Conservation (phyloP, 2,329 filamentous ascomycete genomes). For the Anisogramma anomala region DNA sequence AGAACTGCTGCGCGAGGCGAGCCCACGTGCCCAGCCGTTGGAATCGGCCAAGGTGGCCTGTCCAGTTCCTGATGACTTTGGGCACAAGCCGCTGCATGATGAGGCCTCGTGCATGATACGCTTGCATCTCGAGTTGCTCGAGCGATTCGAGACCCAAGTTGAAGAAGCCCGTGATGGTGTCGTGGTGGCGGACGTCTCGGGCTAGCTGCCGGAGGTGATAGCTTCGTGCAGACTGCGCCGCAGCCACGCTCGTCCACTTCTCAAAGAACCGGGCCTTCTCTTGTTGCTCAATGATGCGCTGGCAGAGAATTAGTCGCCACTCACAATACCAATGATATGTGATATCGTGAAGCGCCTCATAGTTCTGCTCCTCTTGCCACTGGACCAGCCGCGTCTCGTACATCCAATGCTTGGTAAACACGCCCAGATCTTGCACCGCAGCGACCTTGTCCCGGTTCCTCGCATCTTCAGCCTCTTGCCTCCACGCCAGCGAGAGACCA, state of each 20-base stretch:
- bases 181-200: slow-evolving; percentile 12
- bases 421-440: slow-evolving; percentile 7
- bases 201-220: slow-evolving; percentile 10
- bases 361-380: slow-evolving; percentile 8
- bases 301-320: slow-evolving; percentile 10
- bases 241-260: slow-evolving; percentile 7
- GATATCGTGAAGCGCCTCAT: slow-evolving; percentile 8
- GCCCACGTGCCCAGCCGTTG: slow-evolving; percentile 8
- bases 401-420: slow-evolving; percentile 11
- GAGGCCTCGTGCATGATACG: slow-evolving; percentile 9
- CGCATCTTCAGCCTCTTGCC: slow-evolving; percentile 10
- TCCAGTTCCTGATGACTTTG: slow-evolving; percentile 9
- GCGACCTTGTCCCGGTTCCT: slow-evolving; percentile 8
- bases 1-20: slow-evolving; percentile 4
- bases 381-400: slow-evolving; percentile 9
- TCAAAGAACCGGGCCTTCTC: slow-evolving; percentile 11
- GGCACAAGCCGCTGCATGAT: slow-evolving; percentile 7
- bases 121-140: slow-evolving; percentile 10
- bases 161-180: slow-evolving; percentile 14
- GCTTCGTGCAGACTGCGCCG: slow-evolving; percentile 2
- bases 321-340: slow-evolving; percentile 14
- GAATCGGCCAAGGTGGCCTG: slow-evolving; percentile 2
- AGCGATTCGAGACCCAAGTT: slow-evolving; percentile 11
- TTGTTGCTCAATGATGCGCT: slow-evolving; percentile 9
- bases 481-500: slow-evolving; percentile 12